A percentile compares a stretch with the other conserved stretches of the same genome.
Conservation (phyloP, 1,139 yeast species). For the Kodamaea suecica region DNA sequence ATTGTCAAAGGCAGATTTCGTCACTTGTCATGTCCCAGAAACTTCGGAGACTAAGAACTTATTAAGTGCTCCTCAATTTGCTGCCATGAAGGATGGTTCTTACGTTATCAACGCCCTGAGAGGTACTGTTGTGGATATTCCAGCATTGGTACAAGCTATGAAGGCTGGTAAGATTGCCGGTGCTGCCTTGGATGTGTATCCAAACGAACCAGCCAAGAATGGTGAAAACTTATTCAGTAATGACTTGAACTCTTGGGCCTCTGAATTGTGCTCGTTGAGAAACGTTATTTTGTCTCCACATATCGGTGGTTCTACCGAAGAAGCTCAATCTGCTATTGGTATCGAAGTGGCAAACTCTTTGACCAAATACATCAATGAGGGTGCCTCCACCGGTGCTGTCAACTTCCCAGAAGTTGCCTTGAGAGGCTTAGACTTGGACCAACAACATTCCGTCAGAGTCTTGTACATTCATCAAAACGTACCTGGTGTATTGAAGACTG, state of each 20-base stretch:
- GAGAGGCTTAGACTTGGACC: constrained; percentile 86
- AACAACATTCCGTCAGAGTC: constrained; percentile 86
- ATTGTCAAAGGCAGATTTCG: constrained; percentile 78
- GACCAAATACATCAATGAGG: constrained; percentile 92
- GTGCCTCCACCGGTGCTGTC: constrained; percentile 93
- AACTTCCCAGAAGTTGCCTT: constrained; percentile 98
- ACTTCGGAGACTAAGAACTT: constrained; percentile 88
- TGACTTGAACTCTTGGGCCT: constrained; percentile 76
- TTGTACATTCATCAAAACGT: constrained; percentile 95
- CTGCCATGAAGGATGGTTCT: constrained; percentile 95
- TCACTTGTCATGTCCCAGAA: constrained; percentile 93
- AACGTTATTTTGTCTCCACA: constrained; percentile 95
- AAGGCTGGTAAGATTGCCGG: constrained; percentile 95
- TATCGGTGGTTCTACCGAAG: constrained; percentile 99
- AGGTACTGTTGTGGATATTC: constrained; percentile 96
- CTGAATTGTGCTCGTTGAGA: constrained; percentile 77
- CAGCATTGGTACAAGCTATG: constrained; percentile 88
- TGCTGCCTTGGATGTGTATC: constrained; percentile 95
- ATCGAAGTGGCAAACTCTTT: constrained; percentile 87
- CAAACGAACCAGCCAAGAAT: constrained; percentile 96
- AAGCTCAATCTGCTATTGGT: constrained; percentile 98
- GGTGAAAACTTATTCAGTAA: constrained; percentile 78
- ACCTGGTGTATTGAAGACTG: constrained; percentile 98
- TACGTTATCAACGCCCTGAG: constrained; percentile 94
- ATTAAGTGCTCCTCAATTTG: constrained; percentile 86